These are phyloP conservation scores for Cladophialophora exuberans DNA, from an alignment of 2,329 filamentous ascomycete species.

Conservation along the genomic window DNA sequence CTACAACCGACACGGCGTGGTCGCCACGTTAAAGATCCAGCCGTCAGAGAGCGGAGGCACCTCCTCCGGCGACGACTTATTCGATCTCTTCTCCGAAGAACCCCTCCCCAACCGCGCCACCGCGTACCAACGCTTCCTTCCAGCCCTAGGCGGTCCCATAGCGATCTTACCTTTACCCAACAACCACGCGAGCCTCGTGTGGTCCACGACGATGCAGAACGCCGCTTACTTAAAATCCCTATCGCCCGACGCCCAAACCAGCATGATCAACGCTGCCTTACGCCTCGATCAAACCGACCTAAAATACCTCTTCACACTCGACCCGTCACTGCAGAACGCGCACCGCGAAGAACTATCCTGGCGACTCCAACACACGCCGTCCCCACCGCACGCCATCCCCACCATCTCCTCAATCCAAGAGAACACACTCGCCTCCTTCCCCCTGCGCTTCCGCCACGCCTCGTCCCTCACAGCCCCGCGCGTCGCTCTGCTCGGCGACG, in stretches of 20 bases:
- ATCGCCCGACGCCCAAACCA: constrained; percentile 71
- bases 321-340: constrained; percentile 38
- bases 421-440: constrained; percentile 83
- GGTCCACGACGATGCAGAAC: constrained; percentile 85
- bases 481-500: constrained; percentile 90
- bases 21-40: constrained; percentile 80
- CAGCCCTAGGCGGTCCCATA: constrained; percentile 75
- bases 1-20: constrained; percentile 86
- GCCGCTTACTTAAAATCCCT: constrained; percentile 80
- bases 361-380: constrained; percentile 72
- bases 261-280: constrained; percentile 93
- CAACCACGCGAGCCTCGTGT: constrained; percentile 82
- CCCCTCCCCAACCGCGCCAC: constrained; percentile 48
- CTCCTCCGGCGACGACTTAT: constrained; percentile 36
- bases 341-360: constrained; percentile 65
- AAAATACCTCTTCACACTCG: constrained; percentile 74
- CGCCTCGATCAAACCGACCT: constrained; percentile 78
- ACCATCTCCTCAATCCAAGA: constrained; percentile 72
- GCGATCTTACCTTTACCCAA: constrained; percentile 89
- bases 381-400: constrained; percentile 60
- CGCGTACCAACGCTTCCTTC: constrained; percentile 94
- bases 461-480: constrained; percentile 89
- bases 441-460: constrained; percentile 88
- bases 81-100: constrained; percentile 42
- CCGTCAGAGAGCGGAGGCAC: constrained; percentile 36